Base-by-base conservation (phyloP, 2,329 filamentous ascomycete species). In the Penicillium sp. region DNA sequence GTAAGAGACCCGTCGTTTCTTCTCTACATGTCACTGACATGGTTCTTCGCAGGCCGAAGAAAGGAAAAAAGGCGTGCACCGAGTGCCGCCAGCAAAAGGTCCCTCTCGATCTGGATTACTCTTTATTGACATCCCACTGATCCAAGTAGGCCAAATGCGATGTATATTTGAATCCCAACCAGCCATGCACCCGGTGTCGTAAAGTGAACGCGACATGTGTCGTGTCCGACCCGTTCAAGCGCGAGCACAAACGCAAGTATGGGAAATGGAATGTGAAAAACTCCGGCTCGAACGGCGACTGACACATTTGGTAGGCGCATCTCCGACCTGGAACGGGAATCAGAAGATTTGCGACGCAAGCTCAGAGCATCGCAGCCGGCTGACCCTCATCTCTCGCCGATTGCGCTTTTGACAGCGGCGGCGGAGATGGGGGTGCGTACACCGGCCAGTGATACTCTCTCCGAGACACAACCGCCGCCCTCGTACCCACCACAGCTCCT, bases 41-140 rank as follows among this genome's bases (percentile, higher is more conserved):
- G 49, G 45, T 24, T 2, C 28, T 18, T 21, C 46, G 42, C 41
- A 64, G 62, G 26, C 52, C 60, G 23, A 61, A 63, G 34, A 70
- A 66, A 53, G 64, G 65, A 36, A 74, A 74, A 58, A 74, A 72
- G 54, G 73, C 73, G 5, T 76, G 73, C 52, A 75, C 73, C 2
- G 70, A 74, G 58, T 76, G 74, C 59, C 65, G 73, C 36, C 74
- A 76, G 55, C 74, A 76, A 57, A 76, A 76, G 67, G 72, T 74
- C n/a, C 15, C 7, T n/a, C 6, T 13, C 2, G 9, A n/a, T 15
- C 9, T 36, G 7, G 39, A n/a, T 26, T 3, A 31, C 6, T 1
- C 8, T 13, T 1, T 10, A 2, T 15, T 18, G 10, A 39, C 2
- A 15, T 2, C 4, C 6, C 34, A 34, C 24, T 54, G 9, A 51